Base-by-base conservation (phyloP, 2,329 filamentous ascomycete species). In the Neofusicoccum laricinum region DNA sequence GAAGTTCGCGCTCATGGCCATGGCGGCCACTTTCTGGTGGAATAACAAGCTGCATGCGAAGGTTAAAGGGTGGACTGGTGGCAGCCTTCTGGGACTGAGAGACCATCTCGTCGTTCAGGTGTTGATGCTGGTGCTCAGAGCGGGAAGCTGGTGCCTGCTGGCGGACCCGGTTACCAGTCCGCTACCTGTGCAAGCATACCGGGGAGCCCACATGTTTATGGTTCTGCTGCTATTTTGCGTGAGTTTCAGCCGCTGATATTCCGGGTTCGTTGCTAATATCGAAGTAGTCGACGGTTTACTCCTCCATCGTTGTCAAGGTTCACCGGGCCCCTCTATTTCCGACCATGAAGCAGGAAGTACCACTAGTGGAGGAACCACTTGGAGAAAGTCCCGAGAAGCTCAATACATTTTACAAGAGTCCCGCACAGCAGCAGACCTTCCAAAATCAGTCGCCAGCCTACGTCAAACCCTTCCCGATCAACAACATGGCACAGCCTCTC, bases 71-170 rank as follows among this genome's bases (percentile, higher is more conserved):
- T 55, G 48, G 38, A 66, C 87, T 85, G 70, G 72, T 2, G 73
- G 73, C 15, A 70, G 72, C 64, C 80, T 91, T 36, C 73, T 82
- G 2, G 88, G 88, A 0, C 82, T 91, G 12, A 78, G 80, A 3
- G 82, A 86, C 59, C 90, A 90, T 82, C 91, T 91, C 71, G 81
- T 81, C 1, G 84, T 89, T 66, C 90, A 93, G 70, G 72, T 82
- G 1, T 72, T 89, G 36, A 81, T 88, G 21, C 71, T 91, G 11
- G 71, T 82, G 5, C 76, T 88, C 11, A 84, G 90, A 41, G 75
- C 82, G 46, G 69, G 83, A 11, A 74, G 72, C 14, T 70, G 73
- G 58, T 74, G 70, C 64, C 72, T 70, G 32, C 69, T 78, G 51
- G 70, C 69, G 4, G 50, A 73, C 49, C 64, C 66, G 3, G 43